Conservation (phyloP, 768 basidiomycete genomes). For the Phlebiopsis flavidoalba region DNA sequence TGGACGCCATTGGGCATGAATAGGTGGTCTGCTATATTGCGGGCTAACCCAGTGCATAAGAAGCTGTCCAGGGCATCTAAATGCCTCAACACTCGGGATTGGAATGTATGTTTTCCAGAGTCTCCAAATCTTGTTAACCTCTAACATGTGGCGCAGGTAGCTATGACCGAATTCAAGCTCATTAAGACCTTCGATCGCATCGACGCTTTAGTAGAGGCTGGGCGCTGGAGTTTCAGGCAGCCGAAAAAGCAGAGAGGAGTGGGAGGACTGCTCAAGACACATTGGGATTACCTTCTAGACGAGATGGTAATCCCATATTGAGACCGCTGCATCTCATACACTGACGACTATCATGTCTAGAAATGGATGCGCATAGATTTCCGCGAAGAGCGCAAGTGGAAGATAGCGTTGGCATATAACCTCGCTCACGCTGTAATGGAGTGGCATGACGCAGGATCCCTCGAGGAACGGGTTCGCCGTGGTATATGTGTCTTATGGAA, state of each 20-base stretch:
- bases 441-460: slow-evolving; percentile 75
- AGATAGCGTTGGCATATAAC: slow-evolving; percentile 77
- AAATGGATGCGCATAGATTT: slow-evolving; percentile 98
- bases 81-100: slow-evolving; percentile 74
- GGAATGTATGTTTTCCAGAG: slow-evolving; percentile 56
- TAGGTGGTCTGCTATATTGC: slow-evolving; percentile 62
- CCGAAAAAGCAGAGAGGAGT: slow-evolving; percentile 90
- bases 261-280: slow-evolving; percentile 69
- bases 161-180: slow-evolving; percentile 73
- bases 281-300: slow-evolving; percentile 95
- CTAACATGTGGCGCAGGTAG: slow-evolving; percentile 44
- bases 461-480: slow-evolving; percentile 54
- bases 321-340: neutral
- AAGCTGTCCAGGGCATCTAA: slow-evolving; percentile 68
- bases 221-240: slow-evolving; percentile 89
- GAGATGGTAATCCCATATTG: slow-evolving; percentile 60
- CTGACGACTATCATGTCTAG: slow-evolving; percentile 33
- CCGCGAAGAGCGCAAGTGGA: slow-evolving; percentile 92
- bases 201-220: slow-evolving; percentile 73
- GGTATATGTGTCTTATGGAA: slow-evolving; percentile 71
- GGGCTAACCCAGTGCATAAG: slow-evolving; percentile 72
- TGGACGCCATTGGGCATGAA: slow-evolving; percentile 47
- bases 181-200: slow-evolving; percentile 80
- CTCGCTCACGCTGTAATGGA: slow-evolving; percentile 78
- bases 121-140: neutral